Conservation (phyloP, 176 grass and related monocot species). For the Pontederia crassipes region DNA sequence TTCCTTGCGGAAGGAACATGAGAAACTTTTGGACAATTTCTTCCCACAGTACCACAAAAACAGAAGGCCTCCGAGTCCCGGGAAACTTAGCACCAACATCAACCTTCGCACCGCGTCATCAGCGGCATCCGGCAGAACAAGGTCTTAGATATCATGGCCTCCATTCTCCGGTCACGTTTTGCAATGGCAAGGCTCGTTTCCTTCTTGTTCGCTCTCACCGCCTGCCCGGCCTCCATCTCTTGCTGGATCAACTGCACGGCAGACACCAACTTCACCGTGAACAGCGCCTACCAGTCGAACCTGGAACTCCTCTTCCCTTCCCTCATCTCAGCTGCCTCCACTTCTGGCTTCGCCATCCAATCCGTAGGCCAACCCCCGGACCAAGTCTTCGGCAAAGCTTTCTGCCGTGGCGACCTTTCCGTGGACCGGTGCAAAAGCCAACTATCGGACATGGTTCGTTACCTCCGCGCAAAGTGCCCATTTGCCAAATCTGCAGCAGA, state of each 20-base stretch:
- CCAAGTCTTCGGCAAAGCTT: slow-evolving; percentile 19
- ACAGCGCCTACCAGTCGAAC: slow-evolving; percentile 27
- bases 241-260: background rate
- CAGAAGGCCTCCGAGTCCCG: too few relatives aligned
- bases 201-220: too few relatives aligned
- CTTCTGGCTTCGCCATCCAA: slow-evolving; percentile 14
- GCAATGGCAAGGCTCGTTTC: too few relatives aligned
- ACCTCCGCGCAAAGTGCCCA: slow-evolving; percentile 9
- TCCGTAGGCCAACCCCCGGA: slow-evolving; percentile 12
- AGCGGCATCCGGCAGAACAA: too few relatives aligned
- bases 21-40: too few relatives aligned
- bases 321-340: background rate
- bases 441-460: slow-evolving; percentile 16
- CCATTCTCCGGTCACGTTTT: too few relatives aligned
- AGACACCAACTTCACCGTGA: slow-evolving; percentile 3
- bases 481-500: background rate
- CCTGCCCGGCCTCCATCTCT: too few relatives aligned
- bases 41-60: too few relatives aligned
- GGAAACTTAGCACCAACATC: too few relatives aligned
- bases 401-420: slow-evolving; percentile 39
- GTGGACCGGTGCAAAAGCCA: slow-evolving; percentile 17
- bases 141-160: too few relatives aligned
- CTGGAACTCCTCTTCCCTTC: slow-evolving; percentile 26
- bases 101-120: too few relatives aligned
- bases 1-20: too few relatives aligned